Percentiles rank a stretch among this genome's conserved stretches.
Conservation (phyloP, 345 rosid genomes). For the Eucalyptus curtisii region DNA sequence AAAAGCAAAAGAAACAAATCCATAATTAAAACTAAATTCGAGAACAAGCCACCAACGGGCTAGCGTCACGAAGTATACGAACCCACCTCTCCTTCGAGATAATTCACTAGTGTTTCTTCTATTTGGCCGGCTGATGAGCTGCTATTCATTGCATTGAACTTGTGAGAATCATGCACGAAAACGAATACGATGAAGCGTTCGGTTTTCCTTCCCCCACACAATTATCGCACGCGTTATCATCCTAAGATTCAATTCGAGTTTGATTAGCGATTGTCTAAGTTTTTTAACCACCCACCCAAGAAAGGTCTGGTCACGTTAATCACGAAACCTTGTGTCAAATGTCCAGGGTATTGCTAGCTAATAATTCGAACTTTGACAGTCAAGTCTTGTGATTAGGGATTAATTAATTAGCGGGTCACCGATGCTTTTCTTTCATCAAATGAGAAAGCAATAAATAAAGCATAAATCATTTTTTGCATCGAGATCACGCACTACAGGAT, state of each 20-base stretch:
- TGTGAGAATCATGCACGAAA: background rate
- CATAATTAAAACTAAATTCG: background rate
- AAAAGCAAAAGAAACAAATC: background rate
- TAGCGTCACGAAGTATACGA: background rate
- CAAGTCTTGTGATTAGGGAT: background rate
- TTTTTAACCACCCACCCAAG: background rate
- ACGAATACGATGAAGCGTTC: background rate
- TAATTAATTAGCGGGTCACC: background rate
- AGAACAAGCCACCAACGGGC: background rate
- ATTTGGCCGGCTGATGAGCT: background rate
- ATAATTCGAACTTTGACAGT: background rate
- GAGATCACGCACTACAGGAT: background rate
- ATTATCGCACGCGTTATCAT: accelerated
- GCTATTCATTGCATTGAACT: background rate
- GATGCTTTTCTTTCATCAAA: background rate
- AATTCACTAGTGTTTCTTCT: background rate
- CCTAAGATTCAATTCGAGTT: background rate
- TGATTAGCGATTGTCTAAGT: background rate
- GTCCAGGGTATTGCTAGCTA: background rate
- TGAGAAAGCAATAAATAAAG: background rate
- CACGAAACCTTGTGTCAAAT: background rate
- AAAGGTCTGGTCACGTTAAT: background rate
- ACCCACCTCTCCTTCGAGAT: background rate
- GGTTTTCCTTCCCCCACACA: background rate
- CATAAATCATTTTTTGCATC: background rate